These are phyloP conservation scores for Colletotrichum magnum DNA, from an alignment of 2,329 filamentous ascomycete species.

Conservation along the genomic window DNA sequence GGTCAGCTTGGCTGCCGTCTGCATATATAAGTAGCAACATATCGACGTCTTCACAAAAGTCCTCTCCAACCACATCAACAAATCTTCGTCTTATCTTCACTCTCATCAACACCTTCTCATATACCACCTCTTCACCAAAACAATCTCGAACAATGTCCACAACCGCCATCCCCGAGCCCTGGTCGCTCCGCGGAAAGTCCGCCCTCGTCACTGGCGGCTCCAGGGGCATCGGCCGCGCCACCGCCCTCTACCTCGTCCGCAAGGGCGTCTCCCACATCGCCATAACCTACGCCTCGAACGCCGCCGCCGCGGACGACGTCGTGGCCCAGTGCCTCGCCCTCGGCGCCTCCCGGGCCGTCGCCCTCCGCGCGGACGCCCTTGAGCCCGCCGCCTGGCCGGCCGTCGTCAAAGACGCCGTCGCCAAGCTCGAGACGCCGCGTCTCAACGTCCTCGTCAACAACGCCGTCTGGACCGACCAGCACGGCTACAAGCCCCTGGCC, in stretches of 20 bases:
- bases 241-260: conserved; percentile 17
- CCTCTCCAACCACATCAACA: not conserved
- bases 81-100: no score
- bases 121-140: no score
- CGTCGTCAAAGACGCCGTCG: conserved; percentile 3
- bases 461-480: not conserved
- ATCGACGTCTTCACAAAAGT: no score
- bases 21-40: not conserved
- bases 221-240: conserved; percentile 19
- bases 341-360: conserved; percentile 6
- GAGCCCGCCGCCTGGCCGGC: not conserved
- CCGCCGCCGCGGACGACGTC: conserved; percentile 5
- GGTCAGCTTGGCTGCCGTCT: no score
- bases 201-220: conserved; percentile 23
- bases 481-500: not conserved
- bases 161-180: conserved; percentile 3
- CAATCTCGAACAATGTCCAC: not conserved
- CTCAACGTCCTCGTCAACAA: conserved; percentile 34
- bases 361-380: not conserved
- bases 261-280: conserved; percentile 20
- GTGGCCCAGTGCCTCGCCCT: conserved; percentile 6
- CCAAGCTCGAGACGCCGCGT: not conserved
- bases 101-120: no score
- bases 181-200: conserved; percentile 13
- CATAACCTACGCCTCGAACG: conserved; percentile 18